phyloP scores from a whole-genome alignment of 345 rosid genomes.

The Dovyalis caffra region DNA sequence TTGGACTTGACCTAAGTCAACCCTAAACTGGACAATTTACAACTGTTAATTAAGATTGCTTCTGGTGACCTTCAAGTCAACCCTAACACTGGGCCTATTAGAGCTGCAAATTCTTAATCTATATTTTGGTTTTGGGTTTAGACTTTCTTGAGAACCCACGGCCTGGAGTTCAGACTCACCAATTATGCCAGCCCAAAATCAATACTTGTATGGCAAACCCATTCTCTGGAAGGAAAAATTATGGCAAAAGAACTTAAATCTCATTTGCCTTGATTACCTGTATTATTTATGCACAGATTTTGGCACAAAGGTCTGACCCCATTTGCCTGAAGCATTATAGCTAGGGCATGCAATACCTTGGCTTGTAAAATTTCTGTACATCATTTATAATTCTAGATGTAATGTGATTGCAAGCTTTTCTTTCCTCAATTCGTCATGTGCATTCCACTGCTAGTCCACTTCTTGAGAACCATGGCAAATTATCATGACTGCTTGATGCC shows the following conservation, averaged over 20 bases:
- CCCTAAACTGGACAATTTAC: too few species aligned
- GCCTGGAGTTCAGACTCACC: neutral
- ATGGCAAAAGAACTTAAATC: neutral
- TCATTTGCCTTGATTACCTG: too few species aligned
- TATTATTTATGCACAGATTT: neutral
- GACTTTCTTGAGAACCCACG: neutral
- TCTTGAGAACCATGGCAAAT: neutral
- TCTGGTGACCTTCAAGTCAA: too few species aligned
- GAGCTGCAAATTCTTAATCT: neutral
- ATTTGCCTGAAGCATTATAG: neutral
- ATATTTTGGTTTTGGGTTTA: neutral
- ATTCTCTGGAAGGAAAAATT: neutral
- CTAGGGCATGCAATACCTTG: neutral
- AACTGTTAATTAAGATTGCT: too few species aligned
- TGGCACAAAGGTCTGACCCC: neutral
- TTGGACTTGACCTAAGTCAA: too few species aligned
- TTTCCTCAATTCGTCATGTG: neutral
- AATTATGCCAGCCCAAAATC: neutral
- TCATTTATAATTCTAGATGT: too few species aligned
- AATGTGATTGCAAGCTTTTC: neutral
- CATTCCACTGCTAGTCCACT: constrained; percentile 1
- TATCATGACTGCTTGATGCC: neutral
- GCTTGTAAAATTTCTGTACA: neutral
- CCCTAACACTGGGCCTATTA: neutral
- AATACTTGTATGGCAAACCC: neutral